A percentile compares a stretch with the other conserved stretches of the same genome.
These are phyloP conservation scores for Magnusiomyces suaveolens DNA, from an alignment of 1,139 yeast genomes.

Conservation along the genomic window DNA sequence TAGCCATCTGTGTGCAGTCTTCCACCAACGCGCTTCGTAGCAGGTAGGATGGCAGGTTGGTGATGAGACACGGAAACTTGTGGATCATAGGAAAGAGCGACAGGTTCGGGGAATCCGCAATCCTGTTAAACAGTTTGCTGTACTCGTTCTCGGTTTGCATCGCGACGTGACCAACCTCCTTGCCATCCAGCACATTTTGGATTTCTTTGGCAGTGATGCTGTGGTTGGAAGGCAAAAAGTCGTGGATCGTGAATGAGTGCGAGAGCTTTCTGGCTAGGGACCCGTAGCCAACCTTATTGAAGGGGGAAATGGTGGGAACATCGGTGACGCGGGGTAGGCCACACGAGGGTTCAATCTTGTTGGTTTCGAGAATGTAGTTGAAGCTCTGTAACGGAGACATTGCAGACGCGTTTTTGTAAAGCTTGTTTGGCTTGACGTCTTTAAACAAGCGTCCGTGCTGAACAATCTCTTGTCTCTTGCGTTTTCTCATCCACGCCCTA, in stretches of 20 bases:
- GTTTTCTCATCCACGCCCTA: not conserved
- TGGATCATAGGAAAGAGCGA: not conserved
- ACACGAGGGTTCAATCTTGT: not conserved
- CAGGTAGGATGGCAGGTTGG: not conserved
- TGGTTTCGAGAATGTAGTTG: not conserved
- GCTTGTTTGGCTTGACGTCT: not conserved
- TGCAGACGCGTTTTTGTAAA: not conserved
- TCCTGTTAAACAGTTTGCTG: not conserved
- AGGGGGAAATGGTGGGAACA: not conserved
- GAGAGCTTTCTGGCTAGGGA: not conserved
- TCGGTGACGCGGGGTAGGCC: not conserved
- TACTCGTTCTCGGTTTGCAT: not conserved
- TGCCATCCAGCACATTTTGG: not conserved
- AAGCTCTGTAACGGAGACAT: not conserved
- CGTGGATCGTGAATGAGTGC: not conserved
- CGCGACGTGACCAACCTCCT: not conserved
- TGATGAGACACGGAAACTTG: constrained; percentile 1
- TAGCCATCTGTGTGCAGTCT: not conserved
- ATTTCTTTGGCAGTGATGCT: not conserved
- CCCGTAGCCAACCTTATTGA: not conserved
- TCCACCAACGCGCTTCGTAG: not conserved
- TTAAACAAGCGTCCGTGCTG: not conserved
- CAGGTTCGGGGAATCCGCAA: not conserved
- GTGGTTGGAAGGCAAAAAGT: not conserved
- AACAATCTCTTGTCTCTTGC: not conserved